Percentiles rank a stretch among this genome's conserved stretches.
phyloP scores from a whole-genome alignment of 768 basidiomycete species.

The Butyriboletus loyo region DNA sequence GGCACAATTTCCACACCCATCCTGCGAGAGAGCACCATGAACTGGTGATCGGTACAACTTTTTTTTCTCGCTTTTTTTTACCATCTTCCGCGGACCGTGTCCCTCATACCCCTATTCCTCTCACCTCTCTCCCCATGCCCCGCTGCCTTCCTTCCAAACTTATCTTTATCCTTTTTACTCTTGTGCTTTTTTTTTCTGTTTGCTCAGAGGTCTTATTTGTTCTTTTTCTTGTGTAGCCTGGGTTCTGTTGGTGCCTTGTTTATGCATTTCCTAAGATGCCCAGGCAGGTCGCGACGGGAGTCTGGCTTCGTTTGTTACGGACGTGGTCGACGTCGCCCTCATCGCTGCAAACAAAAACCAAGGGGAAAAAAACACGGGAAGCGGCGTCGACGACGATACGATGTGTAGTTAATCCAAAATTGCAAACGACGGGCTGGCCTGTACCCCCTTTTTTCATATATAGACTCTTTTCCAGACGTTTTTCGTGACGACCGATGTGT shows the following conservation, averaged over 20 bases:
- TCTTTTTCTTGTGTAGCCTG: conserved; percentile 13
- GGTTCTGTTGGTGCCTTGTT: conserved; percentile 25
- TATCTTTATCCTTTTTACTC: conserved; percentile 5
- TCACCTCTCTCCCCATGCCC: not conserved
- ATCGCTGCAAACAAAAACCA: not conserved
- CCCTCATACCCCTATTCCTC: conserved; percentile 12
- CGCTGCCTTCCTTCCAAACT: not conserved
- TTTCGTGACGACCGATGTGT: not conserved
- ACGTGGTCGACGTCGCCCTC: not conserved
- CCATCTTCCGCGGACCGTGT: conserved; percentile 8
- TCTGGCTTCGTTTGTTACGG: conserved; percentile 3
- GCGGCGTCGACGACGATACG: conserved; percentile 5
- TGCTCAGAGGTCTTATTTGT: not conserved
- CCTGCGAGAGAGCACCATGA: conserved; percentile 78
- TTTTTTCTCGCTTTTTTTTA: not conserved
- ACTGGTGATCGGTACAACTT: conserved; percentile 53
- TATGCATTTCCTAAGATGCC: conserved; percentile 21
- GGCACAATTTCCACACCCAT: conserved; percentile 72
- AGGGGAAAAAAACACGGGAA: not conserved
- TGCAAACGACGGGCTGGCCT: conserved; percentile 25
- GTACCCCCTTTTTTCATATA: not conserved
- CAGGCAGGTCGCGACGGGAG: conserved; percentile 19
- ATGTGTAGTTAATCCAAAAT: conserved; percentile 6
- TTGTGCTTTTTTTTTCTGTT: not conserved
- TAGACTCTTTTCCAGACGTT: not conserved